phyloP scores from a whole-genome alignment of 2,329 filamentous ascomycete genomes.

The Sporothrix phasma region DNA sequence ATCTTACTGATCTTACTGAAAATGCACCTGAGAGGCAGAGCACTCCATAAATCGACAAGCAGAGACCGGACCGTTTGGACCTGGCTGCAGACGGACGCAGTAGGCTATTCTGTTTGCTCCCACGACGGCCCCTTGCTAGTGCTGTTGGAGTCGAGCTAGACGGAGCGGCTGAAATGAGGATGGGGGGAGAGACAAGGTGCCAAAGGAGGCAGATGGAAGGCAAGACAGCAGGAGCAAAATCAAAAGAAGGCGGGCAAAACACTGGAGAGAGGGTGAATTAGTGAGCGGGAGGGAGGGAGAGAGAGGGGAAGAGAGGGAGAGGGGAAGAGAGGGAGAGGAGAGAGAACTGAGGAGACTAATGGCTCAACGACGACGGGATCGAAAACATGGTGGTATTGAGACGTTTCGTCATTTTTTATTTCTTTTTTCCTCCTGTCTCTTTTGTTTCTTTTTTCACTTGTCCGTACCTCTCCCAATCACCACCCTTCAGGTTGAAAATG shows the following conservation, averaged over 20 bases:
- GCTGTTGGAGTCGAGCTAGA: neutral
- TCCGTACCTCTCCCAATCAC: neutral
- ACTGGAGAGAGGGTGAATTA: too few relatives aligned
- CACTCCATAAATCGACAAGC: too few relatives aligned
- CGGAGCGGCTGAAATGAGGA: neutral
- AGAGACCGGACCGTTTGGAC: neutral
- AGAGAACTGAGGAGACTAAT: neutral
- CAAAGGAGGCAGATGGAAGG: neutral
- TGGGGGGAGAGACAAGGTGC: neutral
- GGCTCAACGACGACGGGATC: too few relatives aligned
- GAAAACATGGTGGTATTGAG: neutral
- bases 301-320: too few relatives aligned
- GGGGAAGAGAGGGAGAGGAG: neutral
- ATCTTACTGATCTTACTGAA: neutral
- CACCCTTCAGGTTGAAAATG: neutral
- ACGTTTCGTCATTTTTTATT: neutral
- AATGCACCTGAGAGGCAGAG: too few relatives aligned
- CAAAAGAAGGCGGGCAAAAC: too few relatives aligned
- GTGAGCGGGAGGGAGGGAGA: too few relatives aligned
- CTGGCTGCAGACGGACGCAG: neutral
- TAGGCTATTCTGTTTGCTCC: conserved; percentile 4
- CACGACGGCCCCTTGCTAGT: conserved; percentile 7
- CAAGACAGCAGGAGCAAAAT: neutral
- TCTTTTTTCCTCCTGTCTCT: neutral
- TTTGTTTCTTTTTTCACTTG: neutral